Conservation (phyloP, 1,284 basidiomycete genomes). For the Pyrrhoderma lamaoense region DNA sequence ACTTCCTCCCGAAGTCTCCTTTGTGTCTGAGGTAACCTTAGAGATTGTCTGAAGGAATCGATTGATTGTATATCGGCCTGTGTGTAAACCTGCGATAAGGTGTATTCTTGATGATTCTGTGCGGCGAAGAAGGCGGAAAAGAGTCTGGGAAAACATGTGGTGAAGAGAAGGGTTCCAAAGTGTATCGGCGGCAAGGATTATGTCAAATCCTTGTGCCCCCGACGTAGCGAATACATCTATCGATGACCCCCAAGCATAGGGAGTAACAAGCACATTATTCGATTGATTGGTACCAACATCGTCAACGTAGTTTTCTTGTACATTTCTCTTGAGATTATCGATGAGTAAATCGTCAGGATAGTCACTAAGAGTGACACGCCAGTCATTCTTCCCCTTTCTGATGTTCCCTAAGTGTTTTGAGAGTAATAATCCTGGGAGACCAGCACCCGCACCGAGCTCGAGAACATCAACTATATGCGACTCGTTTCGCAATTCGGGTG, state of each 20-base stretch:
- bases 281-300: neutral
- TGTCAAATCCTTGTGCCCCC: slow-evolving; percentile 42
- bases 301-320: slow-evolving; percentile 35
- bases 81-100: slow-evolving; percentile 65
- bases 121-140: slow-evolving; percentile 40
- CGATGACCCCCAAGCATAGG: slow-evolving; percentile 53
- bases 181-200: slow-evolving; percentile 66
- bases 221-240: neutral
- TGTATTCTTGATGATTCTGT: slow-evolving; percentile 41
- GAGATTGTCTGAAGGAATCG: slow-evolving; percentile 42
- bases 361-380: slow-evolving; percentile 49
- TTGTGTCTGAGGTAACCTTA: neutral
- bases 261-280: slow-evolving; percentile 31
- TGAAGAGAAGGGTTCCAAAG: slow-evolving; percentile 65
- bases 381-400: neutral
- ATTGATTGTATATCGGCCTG: slow-evolving; percentile 61
- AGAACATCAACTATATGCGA: slow-evolving; percentile 33
- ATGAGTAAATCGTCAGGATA: slow-evolving; percentile 65
- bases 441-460: slow-evolving; percentile 67
- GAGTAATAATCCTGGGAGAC: slow-evolving; percentile 61
- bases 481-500: neutral
- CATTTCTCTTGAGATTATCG: slow-evolving; percentile 48
- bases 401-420: slow-evolving; percentile 38
- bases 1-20: neutral
- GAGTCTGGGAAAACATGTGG: slow-evolving; percentile 41